A percentile compares a stretch with the other conserved stretches of the same genome.
These are phyloP conservation scores for Aphanomyces stellatus DNA, from an alignment of 352 stramenopile genomes.

Conservation along the genomic window DNA sequence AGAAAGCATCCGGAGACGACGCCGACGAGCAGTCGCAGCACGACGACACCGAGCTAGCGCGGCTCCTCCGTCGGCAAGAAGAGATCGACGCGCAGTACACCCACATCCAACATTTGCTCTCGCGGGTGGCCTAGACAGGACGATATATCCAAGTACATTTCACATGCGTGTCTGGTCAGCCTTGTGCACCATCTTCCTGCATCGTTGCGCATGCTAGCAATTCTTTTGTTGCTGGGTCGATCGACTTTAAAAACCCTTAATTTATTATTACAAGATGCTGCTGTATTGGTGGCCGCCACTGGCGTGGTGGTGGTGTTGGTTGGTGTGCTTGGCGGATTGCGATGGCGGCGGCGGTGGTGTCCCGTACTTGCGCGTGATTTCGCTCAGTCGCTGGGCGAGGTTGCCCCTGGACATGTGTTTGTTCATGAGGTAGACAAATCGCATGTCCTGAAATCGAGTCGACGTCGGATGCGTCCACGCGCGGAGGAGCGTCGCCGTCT, in stretches of 20 bases:
- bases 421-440: constrained; percentile 85
- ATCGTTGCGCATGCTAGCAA: no score
- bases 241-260: background rate
- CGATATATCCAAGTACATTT: no score
- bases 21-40: background rate
- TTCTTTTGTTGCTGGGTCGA: no score
- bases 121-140: no score
- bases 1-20: background rate
- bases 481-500: constrained; percentile 62
- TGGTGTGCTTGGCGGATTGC: background rate
- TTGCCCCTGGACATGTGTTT: constrained; percentile 64
- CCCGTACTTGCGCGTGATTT: constrained; percentile 11
- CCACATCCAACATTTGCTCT: no score
- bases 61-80: no score
- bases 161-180: no score
- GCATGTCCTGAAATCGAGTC: constrained; percentile 75
- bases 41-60: background rate
- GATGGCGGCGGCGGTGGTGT: background rate
- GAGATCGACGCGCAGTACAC: no score
- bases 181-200: no score
- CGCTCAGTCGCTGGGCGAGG: constrained; percentile 55
- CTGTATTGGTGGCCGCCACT: background rate
- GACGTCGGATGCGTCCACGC: constrained; percentile 78
- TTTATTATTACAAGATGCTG: background rate
- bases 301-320: background rate